phyloP scores from a whole-genome alignment of 1,139 yeast genomes.

The Blastobotrys indianensis region DNA sequence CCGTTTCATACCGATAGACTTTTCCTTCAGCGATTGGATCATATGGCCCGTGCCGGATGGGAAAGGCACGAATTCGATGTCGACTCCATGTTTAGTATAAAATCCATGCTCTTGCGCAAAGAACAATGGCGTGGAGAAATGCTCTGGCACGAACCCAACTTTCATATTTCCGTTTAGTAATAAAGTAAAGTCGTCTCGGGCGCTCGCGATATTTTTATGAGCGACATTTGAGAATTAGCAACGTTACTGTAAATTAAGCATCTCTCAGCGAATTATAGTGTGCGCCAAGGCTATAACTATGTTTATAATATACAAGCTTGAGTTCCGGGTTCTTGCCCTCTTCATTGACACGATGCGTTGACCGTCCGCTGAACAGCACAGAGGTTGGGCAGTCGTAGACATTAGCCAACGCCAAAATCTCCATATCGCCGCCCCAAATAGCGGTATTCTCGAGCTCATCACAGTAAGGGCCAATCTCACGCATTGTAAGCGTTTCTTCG shows the following conservation, averaged over 20 bases:
- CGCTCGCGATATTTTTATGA: background rate
- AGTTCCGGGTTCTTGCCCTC: conserved; percentile 43
- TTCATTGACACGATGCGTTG: conserved; percentile 56
- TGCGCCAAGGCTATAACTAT: conserved; percentile 85
- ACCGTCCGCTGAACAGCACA: conserved; percentile 70
- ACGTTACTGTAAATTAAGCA: conserved; percentile 10
- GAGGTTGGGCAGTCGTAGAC: conserved; percentile 66
- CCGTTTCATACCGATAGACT: conserved; percentile 44
- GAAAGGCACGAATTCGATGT: conserved; percentile 62
- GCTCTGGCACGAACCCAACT: conserved; percentile 88
- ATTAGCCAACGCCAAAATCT: conserved; percentile 71
- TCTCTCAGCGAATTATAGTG: conserved; percentile 85
- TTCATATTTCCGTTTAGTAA: conserved; percentile 23
- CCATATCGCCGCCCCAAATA: conserved; percentile 96
- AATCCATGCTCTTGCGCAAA: conserved; percentile 60
- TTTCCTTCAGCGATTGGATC: conserved; percentile 61
- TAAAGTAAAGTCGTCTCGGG: background rate
- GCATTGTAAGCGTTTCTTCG: conserved; percentile 57
- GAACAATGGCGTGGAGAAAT: conserved; percentile 79
- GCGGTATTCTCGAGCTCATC: conserved; percentile 64
- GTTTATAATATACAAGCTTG: conserved; percentile 74
- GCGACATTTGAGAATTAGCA: background rate
- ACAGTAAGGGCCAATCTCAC: conserved; percentile 66
- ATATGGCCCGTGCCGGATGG: conserved; percentile 88
- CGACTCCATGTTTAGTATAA: conserved; percentile 42